phyloP scores from a whole-genome alignment of 2,329 filamentous ascomycete species.

The Pseudovirgaria hyperparasitica region DNA sequence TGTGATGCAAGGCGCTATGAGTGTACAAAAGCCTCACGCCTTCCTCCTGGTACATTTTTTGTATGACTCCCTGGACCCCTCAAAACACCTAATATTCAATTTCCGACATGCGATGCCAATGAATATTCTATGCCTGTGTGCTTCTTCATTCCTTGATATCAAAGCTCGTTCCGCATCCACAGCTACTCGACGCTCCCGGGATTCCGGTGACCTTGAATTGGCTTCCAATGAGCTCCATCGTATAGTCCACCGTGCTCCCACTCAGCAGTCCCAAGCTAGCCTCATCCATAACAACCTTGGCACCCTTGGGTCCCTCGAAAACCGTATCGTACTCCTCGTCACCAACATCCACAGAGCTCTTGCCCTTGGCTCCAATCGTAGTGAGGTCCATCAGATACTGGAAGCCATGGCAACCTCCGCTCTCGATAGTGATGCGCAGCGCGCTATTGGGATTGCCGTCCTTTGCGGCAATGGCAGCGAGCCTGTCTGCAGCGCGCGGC shows the following conservation, averaged over 20 bases:
- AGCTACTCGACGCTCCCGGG: constrained; percentile 81
- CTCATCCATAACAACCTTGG: constrained; percentile 84
- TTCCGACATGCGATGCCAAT: too few species aligned
- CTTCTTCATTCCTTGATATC: constrained; percentile 54
- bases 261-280: constrained; percentile 78
- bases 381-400: constrained; percentile 91
- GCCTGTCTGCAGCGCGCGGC: constrained; percentile 55
- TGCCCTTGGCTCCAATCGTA: too few species aligned
- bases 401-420: constrained; percentile 93
- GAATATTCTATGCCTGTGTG: not conserved
- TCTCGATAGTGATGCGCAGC: constrained; percentile 84
- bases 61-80: too few species aligned
- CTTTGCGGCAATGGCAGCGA: constrained; percentile 48
- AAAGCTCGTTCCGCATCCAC: constrained; percentile 95
- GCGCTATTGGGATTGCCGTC: constrained; percentile 62
- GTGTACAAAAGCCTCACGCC: too few species aligned
- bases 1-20: too few species aligned
- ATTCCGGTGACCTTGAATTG: constrained; percentile 98
- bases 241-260: constrained; percentile 93
- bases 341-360: constrained; percentile 44
- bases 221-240: constrained; percentile 84
- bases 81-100: too few species aligned
- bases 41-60: too few species aligned
- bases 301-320: constrained; percentile 53
- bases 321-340: constrained; percentile 69